Conservation (phyloP, 225 moss, liverwort and hornwort species). For the Lunularia cruciata region DNA sequence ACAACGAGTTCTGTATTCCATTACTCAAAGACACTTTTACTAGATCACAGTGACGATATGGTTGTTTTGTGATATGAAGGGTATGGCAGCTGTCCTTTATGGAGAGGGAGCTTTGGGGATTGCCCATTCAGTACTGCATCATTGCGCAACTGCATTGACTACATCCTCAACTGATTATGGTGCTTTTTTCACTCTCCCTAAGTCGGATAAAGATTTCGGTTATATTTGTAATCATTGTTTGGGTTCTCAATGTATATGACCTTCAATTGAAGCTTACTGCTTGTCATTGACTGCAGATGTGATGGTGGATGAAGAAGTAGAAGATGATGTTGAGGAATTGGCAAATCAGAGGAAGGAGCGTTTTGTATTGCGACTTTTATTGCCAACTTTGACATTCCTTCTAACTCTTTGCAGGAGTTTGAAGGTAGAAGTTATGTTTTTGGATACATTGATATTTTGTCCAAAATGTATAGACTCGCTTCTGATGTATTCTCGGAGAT, state of each 20-base stretch:
- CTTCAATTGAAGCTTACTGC: background rate
- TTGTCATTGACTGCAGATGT: conserved; percentile 53
- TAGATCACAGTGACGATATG: background rate
- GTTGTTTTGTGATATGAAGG: conserved; percentile 45
- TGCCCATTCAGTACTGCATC: conserved; percentile 63
- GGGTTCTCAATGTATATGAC: background rate
- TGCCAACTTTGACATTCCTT: conserved; percentile 68
- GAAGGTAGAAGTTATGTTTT: too few relatives aligned
- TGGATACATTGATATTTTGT: too few relatives aligned
- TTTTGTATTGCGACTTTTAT: conserved; percentile 57
- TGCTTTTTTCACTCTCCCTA: conserved; percentile 13
- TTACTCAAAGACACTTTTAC: background rate
- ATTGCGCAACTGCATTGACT: conserved; percentile 68
- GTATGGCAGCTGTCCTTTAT: conserved; percentile 76
- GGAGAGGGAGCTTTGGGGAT: conserved; percentile 88
- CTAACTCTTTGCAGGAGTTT: conserved; percentile 75
- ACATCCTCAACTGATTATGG: conserved; percentile 67
- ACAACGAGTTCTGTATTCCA: too few relatives aligned
- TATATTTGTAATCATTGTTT: background rate
- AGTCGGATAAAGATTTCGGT: too few relatives aligned
- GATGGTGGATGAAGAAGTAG: conserved; percentile 64
- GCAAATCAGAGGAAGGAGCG: conserved; percentile 60
- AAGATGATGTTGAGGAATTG: conserved; percentile 72
- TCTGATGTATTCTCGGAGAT: too few relatives aligned
- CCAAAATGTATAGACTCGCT: too few relatives aligned